Conservation (phyloP, 306 rosid genomes). For the Abrus precatorius region DNA sequence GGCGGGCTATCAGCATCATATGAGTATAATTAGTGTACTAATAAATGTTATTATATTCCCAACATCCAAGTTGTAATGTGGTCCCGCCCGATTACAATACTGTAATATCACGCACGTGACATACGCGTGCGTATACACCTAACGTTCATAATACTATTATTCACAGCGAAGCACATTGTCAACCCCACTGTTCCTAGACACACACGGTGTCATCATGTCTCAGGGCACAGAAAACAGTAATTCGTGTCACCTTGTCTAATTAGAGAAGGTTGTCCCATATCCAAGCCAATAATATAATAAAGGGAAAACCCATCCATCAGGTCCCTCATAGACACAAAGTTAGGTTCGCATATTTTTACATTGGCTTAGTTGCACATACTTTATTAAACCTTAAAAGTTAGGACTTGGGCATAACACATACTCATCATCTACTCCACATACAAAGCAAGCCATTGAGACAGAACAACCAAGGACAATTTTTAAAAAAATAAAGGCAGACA, state of each 20-base stretch:
- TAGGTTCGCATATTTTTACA: neutral
- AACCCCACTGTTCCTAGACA: slow-evolving; percentile 52
- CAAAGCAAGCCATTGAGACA: slow-evolving; percentile 30
- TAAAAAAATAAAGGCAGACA: slow-evolving; percentile 41
- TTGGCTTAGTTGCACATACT: neutral
- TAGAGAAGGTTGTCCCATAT: slow-evolving; percentile 14
- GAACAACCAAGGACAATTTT: slow-evolving; percentile 18
- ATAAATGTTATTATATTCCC: slow-evolving; percentile 14
- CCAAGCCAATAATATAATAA: slow-evolving; percentile 33
- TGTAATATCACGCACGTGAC: slow-evolving; percentile 54
- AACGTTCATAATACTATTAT: slow-evolving; percentile 45
- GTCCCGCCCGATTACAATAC: slow-evolving; percentile 43
- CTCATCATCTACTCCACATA: slow-evolving; percentile 8
- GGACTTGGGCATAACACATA: slow-evolving; percentile 20
- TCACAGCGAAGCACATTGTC: slow-evolving; percentile 47
- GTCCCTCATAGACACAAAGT: slow-evolving; percentile 28
- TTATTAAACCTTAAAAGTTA: neutral
- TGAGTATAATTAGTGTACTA: slow-evolving; percentile 30
- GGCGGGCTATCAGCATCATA: slow-evolving; percentile 34
- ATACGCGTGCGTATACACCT: slow-evolving; percentile 53
- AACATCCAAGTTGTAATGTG: slow-evolving; percentile 45
- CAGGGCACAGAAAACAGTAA: slow-evolving; percentile 48
- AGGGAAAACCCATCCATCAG: slow-evolving; percentile 18
- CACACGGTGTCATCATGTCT: slow-evolving; percentile 48
- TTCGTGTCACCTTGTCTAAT: slow-evolving; percentile 50